phyloP scores from a whole-genome alignment of 2,329 filamentous ascomycete genomes.

The Aspergillus flavus region DNA sequence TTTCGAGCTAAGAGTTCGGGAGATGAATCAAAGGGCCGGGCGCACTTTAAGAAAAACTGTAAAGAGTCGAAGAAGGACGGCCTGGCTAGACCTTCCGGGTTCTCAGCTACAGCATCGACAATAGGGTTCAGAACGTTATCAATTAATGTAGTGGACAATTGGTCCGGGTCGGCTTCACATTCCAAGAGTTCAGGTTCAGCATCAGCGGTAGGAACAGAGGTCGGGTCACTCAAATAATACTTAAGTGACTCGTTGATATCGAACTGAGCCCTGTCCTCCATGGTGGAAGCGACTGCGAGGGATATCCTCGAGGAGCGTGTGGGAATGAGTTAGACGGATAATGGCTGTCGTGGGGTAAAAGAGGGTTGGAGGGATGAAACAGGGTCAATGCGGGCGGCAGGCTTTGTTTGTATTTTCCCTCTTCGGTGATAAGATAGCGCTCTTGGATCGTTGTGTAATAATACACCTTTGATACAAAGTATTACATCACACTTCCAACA shows the following conservation, averaged over 20 bases:
- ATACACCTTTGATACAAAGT: not conserved
- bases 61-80: slow-evolving; percentile 84
- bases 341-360: slow-evolving; percentile 1
- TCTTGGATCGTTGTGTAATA: not conserved
- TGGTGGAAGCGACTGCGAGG: slow-evolving; percentile 54
- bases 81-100: slow-evolving; percentile 82
- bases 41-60: slow-evolving; percentile 96
- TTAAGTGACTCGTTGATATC: slow-evolving; percentile 97
- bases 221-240: slow-evolving; percentile 92
- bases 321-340: not conserved
- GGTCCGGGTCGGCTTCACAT: slow-evolving; percentile 88
- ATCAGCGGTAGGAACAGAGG: slow-evolving; percentile 79
- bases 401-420: slow-evolving; percentile 35
- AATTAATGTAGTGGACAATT: slow-evolving; percentile 74
- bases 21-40: slow-evolving; percentile 54
- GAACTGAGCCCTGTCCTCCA: slow-evolving; percentile 72
- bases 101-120: slow-evolving; percentile 88
- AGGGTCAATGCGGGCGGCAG: slow-evolving; percentile 7
- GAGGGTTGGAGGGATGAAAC: slow-evolving; percentile 7
- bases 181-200: slow-evolving; percentile 82
- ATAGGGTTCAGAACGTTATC: slow-evolving; percentile 89
- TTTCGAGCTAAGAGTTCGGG: slow-evolving; percentile 35
- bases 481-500: not conserved
- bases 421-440: slow-evolving; percentile 21
- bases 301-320: slow-evolving; percentile 19